phyloP scores from a whole-genome alignment of 306 rosid genomes.

The Quercus bicolor region DNA sequence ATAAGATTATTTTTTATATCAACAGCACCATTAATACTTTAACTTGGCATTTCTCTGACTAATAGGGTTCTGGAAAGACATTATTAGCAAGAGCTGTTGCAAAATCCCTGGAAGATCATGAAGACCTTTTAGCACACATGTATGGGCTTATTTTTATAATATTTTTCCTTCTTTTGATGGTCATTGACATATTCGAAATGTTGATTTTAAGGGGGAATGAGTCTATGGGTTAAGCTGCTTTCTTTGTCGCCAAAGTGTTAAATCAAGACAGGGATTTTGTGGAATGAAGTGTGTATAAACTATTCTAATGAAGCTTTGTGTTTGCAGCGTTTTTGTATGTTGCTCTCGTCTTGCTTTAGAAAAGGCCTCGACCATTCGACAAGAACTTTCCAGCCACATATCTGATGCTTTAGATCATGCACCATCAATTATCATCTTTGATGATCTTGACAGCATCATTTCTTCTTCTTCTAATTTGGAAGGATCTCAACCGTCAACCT shows the following conservation, averaged over 20 bases:
- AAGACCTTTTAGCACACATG: slow-evolving; percentile 72
- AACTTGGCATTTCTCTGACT: slow-evolving; percentile 8
- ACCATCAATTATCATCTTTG: slow-evolving; percentile 83
- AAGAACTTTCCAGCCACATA: slow-evolving; percentile 60
- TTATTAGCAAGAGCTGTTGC: slow-evolving; percentile 73
- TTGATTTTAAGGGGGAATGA: neutral
- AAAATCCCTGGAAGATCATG: slow-evolving; percentile 55
- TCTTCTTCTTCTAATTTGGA: slow-evolving; percentile 61
- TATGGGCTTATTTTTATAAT: slow-evolving; percentile 37
- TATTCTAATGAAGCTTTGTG: neutral
- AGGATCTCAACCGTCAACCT: slow-evolving; percentile 60
- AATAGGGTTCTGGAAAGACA: slow-evolving; percentile 95
- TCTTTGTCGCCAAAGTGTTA: neutral
- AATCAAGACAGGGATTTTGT: slow-evolving; percentile 11
- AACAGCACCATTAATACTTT: neutral
- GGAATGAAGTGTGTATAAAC: slow-evolving; percentile 18
- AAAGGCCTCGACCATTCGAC: slow-evolving; percentile 60
- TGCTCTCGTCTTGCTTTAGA: slow-evolving; percentile 82
- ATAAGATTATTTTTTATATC: neutral
- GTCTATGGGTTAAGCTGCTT: neutral
- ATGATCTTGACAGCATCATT: slow-evolving; percentile 83
- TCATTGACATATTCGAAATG: neutral
- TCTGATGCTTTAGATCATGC: slow-evolving; percentile 87
- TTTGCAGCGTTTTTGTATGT: slow-evolving; percentile 68
- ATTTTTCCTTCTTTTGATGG: slow-evolving; percentile 6